Evolutionary conservation across 2,329 filamentous ascomycete species (phyloP).

Genomic region (Cytospora mali): DNA sequence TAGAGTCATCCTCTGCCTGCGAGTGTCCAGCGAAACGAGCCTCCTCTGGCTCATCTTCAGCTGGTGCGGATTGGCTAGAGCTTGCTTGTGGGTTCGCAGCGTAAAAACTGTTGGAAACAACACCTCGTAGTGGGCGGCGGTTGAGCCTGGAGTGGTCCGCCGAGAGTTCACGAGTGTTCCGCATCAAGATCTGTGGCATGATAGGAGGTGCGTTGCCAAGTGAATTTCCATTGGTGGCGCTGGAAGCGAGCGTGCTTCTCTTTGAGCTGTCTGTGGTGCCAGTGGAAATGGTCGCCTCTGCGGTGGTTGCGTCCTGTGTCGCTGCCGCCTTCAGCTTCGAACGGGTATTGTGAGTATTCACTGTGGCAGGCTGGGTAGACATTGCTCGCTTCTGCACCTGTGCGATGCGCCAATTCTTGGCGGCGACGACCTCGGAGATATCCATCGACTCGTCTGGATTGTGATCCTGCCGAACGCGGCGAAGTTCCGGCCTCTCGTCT

Average conservation of each 20-base stretch:
- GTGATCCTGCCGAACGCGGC: background rate
- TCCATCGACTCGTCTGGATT: background rate
- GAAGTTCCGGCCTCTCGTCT: conserved; percentile 11
- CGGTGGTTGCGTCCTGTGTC: background rate
- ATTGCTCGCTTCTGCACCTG: conserved; percentile 1
- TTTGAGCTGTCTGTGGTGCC: background rate
- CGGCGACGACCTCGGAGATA: conserved; percentile 6
- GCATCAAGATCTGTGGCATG: conserved; percentile 5
- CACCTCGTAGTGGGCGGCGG: conserved; percentile 6
- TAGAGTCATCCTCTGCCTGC: background rate
- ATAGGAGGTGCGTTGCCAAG: conserved; percentile 2
- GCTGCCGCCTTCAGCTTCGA: background rate
- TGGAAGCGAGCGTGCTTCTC: background rate
- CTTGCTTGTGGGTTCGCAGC: background rate
- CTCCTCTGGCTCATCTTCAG: conserved; percentile 1
- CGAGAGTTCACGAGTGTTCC: conserved; percentile 4
- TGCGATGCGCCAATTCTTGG: background rate
- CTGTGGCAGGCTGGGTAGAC: background rate
- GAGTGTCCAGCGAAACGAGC: background rate
- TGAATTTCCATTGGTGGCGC: background rate
- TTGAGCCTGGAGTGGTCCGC: background rate
- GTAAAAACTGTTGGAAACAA: background rate
- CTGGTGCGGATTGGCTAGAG: background rate
- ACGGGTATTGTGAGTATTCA: conserved; percentile 11
- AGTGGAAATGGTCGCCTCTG: background rate